Evolutionary conservation across 495 filamentous ascomycete genomes (phyloP).

Genomic region (Physcia stellaris): DNA sequence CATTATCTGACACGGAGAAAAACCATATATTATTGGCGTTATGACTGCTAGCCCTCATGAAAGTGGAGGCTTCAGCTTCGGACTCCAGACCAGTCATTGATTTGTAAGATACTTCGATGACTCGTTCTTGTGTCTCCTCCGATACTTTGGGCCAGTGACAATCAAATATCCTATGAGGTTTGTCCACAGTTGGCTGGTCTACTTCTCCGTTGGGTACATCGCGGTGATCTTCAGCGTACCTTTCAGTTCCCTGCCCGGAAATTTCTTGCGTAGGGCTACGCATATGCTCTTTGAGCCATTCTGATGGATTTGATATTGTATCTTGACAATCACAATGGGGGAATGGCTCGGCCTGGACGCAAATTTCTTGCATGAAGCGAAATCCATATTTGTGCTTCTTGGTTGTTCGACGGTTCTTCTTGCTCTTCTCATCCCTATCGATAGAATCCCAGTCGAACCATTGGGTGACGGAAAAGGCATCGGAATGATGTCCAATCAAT

Average conservation of each 20-base stretch:
- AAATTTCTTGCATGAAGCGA: slow-evolving; percentile 6
- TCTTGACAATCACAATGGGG: slow-evolving; percentile 2
- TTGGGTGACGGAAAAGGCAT: slow-evolving; percentile 8
- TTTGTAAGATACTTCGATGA: background rate
- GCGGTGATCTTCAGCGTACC: background rate
- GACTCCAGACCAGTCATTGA: background rate
- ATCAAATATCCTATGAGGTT: background rate
- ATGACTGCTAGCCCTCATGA: too few species aligned
- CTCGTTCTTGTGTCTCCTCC: background rate
- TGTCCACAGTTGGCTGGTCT: background rate
- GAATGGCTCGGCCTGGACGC: background rate
- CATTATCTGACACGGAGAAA: slow-evolving; percentile 3
- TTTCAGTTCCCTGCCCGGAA: background rate
- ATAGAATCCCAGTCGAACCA: background rate
- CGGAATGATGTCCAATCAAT: slow-evolving; percentile 6
- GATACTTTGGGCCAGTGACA: background rate
- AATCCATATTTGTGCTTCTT: slow-evolving; percentile 1
- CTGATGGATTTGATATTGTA: background rate
- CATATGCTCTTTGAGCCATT: too few species aligned
- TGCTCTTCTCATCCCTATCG: background rate
- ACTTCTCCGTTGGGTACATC: background rate
- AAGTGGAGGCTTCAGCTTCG: too few species aligned
- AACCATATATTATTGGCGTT: slow-evolving; percentile 1
- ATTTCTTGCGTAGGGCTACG: too few species aligned
- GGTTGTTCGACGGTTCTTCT: too few species aligned